Evolutionary conservation across 805 yeast species (phyloP).

Genomic region (Saccharomycopsis vini): DNA sequence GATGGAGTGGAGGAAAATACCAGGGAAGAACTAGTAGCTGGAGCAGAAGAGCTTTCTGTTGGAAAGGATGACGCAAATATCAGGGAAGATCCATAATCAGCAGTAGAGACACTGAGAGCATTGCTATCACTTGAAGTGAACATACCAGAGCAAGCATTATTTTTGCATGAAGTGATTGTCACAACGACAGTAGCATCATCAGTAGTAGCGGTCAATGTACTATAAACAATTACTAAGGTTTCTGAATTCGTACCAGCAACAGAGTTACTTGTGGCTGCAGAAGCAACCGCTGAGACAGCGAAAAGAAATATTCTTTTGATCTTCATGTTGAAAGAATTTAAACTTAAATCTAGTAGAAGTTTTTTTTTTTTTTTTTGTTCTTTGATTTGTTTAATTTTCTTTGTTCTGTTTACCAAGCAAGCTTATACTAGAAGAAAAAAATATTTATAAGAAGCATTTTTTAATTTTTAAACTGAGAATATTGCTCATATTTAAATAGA

Average conservation of each 20-base stretch:
- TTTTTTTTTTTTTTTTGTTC: background rate
- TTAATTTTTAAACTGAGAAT: too few relatives aligned
- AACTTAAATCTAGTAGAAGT: too few relatives aligned
- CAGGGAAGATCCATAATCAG: slow-evolving; percentile 1
- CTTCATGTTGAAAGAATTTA: background rate
- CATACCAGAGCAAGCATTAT: too few relatives aligned
- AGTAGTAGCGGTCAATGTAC: slow-evolving; percentile 7
- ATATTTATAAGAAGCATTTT: too few relatives aligned
- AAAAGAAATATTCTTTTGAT: background rate
- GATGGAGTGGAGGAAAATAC: background rate
- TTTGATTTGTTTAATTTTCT: background rate
- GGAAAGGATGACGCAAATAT: too few relatives aligned
- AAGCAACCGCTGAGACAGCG: background rate
- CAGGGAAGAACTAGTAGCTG: too few relatives aligned
- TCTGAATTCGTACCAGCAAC: slow-evolving; percentile 11
- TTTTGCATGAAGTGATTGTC: slow-evolving; percentile 18
- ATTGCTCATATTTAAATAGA: too few relatives aligned
- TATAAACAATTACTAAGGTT: too few relatives aligned
- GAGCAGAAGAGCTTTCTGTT: too few relatives aligned
- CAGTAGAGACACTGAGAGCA: slow-evolving; percentile 1
- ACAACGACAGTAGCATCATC: slow-evolving; percentile 8
- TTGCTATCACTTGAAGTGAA: slow-evolving; percentile 13
- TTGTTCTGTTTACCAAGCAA: background rate
- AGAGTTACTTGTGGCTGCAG: slow-evolving; percentile 1
- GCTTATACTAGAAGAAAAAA: background rate